A percentile compares a stretch with the other conserved stretches of the same genome.
These are phyloP conservation scores for Nemania abortiva DNA, from an alignment of 2,329 filamentous ascomycete genomes.

Conservation along the genomic window DNA sequence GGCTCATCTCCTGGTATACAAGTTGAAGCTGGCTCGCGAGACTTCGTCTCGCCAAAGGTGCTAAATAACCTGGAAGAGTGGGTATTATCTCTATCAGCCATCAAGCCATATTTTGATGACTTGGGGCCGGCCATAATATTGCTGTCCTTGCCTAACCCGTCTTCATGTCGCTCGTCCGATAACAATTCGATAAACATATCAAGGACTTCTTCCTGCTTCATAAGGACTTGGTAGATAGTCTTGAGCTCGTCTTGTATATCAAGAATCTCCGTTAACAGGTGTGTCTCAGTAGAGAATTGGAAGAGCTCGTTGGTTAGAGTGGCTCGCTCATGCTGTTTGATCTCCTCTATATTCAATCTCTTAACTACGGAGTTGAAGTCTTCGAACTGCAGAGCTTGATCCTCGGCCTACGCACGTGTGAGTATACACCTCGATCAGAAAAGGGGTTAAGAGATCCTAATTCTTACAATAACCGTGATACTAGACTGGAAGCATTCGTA, in stretches of 20 bases:
- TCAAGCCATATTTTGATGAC: not conserved
- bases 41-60: not conserved
- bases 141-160: not conserved
- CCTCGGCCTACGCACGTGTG: not conserved
- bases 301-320: not conserved
- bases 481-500: constrained; percentile 2
- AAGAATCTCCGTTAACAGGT: not conserved
- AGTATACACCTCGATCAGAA: not conserved
- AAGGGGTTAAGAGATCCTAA: not conserved
- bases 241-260: constrained; percentile 8
- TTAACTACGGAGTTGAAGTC: not conserved
- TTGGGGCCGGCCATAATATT: not conserved
- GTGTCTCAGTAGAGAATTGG: not conserved
- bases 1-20: not conserved
- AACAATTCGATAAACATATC: not conserved
- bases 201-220: not conserved
- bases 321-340: not conserved
- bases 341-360: not conserved
- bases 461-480: not conserved
- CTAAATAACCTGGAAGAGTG: not conserved
- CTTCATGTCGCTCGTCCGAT: not conserved
- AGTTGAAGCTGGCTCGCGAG: not conserved
- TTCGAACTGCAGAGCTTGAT: not conserved
- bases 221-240: not conserved
- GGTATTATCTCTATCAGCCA: not conserved